Evolutionary conservation across 805 yeast genomes (phyloP).

Genomic region (Starmerella bombicola): DNA sequence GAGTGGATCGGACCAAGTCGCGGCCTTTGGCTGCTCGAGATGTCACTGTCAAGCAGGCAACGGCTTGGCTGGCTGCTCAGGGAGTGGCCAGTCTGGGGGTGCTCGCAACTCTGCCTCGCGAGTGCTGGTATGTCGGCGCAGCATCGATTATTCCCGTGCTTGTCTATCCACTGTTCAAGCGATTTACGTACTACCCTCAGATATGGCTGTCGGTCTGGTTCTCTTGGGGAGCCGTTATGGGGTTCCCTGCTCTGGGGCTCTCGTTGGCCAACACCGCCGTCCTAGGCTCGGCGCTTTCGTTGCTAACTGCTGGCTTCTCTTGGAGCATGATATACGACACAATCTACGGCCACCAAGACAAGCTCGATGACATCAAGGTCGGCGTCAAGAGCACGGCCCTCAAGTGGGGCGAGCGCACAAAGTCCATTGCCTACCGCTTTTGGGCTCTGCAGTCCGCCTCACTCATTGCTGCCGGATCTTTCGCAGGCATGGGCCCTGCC

Average conservation of each 20-base stretch:
- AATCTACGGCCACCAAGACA: slow-evolving; percentile 95
- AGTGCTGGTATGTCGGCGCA: slow-evolving; percentile 75
- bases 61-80: slow-evolving; percentile 59
- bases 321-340: slow-evolving; percentile 98
- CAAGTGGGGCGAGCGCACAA: slow-evolving; percentile 79
- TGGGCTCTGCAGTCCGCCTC: slow-evolving; percentile 56
- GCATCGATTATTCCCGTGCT: slow-evolving; percentile 66
- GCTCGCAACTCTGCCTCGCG: slow-evolving; percentile 55
- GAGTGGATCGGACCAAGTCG: slow-evolving; percentile 77
- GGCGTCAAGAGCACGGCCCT: slow-evolving; percentile 94
- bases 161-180: slow-evolving; percentile 82
- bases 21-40: slow-evolving; percentile 90
- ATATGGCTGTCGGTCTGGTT: slow-evolving; percentile 66
- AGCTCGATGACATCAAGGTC: slow-evolving; percentile 69
- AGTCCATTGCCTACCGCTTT: slow-evolving; percentile 51
- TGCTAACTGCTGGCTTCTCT: slow-evolving; percentile 60
- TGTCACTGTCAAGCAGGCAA: slow-evolving; percentile 58
- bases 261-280: slow-evolving; percentile 64
- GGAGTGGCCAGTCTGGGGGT: slow-evolving; percentile 61
- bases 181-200: slow-evolving; percentile 95
- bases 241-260: slow-evolving; percentile 92
- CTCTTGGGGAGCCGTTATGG: slow-evolving; percentile 88
- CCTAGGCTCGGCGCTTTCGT: slow-evolving; percentile 32
- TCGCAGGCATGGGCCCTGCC: slow-evolving; percentile 79
- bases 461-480: slow-evolving; percentile 53